These are phyloP conservation scores for Trichoderma erinaceum DNA, from an alignment of 495 filamentous ascomycete species.

Conservation along the genomic window DNA sequence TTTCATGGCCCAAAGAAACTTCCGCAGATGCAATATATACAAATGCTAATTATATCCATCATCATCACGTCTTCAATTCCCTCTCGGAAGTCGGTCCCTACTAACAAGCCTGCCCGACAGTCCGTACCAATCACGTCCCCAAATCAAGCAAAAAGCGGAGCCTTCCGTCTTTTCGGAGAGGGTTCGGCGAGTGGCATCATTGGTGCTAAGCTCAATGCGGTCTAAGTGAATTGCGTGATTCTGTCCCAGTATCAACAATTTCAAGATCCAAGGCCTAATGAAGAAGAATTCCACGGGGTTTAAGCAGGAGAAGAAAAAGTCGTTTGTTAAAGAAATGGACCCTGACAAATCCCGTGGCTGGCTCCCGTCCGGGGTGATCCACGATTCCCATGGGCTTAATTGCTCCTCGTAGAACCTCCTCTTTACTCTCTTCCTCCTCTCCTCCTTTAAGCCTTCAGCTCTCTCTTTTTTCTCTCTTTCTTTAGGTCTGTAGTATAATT, in stretches of 20 bases:
- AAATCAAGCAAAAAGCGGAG: neutral
- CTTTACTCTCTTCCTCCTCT: conserved; percentile 16
- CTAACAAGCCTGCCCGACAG: neutral
- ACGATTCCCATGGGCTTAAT: conserved; percentile 18
- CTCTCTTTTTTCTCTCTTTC: neutral
- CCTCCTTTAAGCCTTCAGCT: neutral
- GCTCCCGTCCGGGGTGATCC: conserved; percentile 11
- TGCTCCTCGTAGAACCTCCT: conserved; percentile 9
- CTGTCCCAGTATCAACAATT: conserved; percentile 9
- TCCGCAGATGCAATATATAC: neutral
- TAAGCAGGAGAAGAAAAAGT: neutral
- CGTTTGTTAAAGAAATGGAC: conserved; percentile 1
- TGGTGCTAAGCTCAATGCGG: neutral
- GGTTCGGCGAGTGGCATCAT: conserved; percentile 12
- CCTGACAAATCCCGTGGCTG: conserved; percentile 14
- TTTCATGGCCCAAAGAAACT: neutral
- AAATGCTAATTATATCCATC: neutral
- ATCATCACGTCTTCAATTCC: neutral
- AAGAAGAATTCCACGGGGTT: neutral
- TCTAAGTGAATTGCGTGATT: conserved; percentile 10
- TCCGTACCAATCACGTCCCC: neutral
- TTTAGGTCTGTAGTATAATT: neutral
- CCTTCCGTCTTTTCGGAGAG: conserved; percentile 3
- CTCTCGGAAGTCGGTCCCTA: conserved; percentile 1
- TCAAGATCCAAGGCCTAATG: neutral